These are phyloP conservation scores for Xylogone sp. DNA, from an alignment of 2,329 filamentous ascomycete species.

Conservation along the genomic window DNA sequence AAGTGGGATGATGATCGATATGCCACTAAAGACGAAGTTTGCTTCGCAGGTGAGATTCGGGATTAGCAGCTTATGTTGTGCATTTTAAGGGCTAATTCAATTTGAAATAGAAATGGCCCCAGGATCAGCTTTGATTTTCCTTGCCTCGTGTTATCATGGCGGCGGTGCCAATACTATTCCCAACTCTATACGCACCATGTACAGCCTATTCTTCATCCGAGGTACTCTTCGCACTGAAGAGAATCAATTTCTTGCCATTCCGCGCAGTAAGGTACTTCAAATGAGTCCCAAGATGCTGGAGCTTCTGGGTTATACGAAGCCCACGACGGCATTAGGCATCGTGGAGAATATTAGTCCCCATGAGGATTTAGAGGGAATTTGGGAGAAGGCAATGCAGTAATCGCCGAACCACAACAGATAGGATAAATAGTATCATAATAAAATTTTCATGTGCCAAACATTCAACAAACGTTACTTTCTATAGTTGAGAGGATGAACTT, in stretches of 20 bases:
- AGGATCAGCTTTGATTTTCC: slow-evolving; percentile 32
- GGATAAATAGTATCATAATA: no score
- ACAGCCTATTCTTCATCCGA: slow-evolving; percentile 28
- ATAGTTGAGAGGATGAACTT: no score
- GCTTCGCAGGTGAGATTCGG: slow-evolving; percentile 30
- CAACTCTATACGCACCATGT: slow-evolving; percentile 21
- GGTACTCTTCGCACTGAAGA: slow-evolving; percentile 29
- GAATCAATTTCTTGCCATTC: slow-evolving; percentile 31
- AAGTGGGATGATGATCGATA: slow-evolving; percentile 25
- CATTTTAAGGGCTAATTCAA: background rate
- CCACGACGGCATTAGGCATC: slow-evolving; percentile 26
- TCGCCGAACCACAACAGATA: no score
- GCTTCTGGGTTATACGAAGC: slow-evolving; percentile 31
- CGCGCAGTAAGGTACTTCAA: slow-evolving; percentile 23
- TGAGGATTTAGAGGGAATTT: no score
- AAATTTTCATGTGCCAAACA: no score
- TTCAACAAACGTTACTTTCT: no score
- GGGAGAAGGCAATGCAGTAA: no score
- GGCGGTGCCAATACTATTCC: slow-evolving; percentile 27
- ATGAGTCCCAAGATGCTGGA: slow-evolving; percentile 31
- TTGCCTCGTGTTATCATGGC: slow-evolving; percentile 29
- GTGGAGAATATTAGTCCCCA: slow-evolving; percentile 23
- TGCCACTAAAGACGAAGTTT: slow-evolving; percentile 26
- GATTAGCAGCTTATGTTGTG: no score
- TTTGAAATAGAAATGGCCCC: slow-evolving; percentile 29